Evolutionary conservation across 1,139 yeast species (phyloP), one percentile per base, ranked within the genome.

Genomic region (Fermentozyma sake): DNA sequence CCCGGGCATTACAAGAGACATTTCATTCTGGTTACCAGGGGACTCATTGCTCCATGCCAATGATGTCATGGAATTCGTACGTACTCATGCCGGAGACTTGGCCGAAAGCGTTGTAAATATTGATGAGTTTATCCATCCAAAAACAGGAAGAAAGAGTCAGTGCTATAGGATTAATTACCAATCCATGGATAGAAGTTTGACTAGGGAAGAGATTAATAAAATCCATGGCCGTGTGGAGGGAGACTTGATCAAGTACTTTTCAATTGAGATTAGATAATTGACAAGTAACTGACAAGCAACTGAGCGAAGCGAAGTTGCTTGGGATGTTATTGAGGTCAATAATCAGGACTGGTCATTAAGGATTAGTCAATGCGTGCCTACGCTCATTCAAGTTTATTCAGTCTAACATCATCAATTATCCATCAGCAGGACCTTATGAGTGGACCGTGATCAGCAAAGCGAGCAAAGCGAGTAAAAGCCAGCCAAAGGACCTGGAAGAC

Each of bases 101-200:
- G 94, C 87, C 1, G 98, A 89, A 53, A 83, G 79, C 46, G 98
- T 91, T 4, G 62, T 70, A 22, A 58, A 83, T 28, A 72, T 85
- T 25, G 98, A 91, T 51, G 82, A 82, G 46, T 91, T 89, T 49
- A 67, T 63, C 8, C 95, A 89, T 51, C 95, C 95, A 20, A 85
- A 85, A 48, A 81, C 93, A 0, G 76, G 79, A 3, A 75, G 68
- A 41, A 73, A 61, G 38, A 82, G 95, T 7, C 83, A 84, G 47
- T 87, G 96, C 58, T 91, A 85, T 67, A 69, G 98, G 45, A 73
- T 91, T 32, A 81, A 82, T 50, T 91, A 87, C 58, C 97, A 91
- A 58, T 83, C 95, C 2, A 89, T 93, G 97, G 97, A 91, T 46
- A 72, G 96, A 48, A 82, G 81, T 35, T 66, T 91, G 41, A 86